Conservation (phyloP, 805 yeast genomes). For the Blastobotrys parvus region DNA sequence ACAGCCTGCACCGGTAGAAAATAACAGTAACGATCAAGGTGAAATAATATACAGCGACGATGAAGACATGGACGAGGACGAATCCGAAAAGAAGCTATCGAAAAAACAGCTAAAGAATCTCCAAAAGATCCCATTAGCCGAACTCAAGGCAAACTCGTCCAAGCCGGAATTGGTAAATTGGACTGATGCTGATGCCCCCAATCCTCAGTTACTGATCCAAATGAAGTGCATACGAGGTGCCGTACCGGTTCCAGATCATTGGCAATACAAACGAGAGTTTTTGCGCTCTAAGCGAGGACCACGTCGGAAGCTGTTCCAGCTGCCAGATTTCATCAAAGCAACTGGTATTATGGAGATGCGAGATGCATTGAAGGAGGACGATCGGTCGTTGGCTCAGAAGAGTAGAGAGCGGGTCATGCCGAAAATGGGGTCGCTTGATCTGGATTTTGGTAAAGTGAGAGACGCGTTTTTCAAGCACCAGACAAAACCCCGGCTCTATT, state of each 20-base stretch:
- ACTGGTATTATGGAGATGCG: conserved; percentile 90
- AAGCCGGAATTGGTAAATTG: conserved; percentile 76
- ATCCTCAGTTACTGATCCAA: conserved; percentile 57
- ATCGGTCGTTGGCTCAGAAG: conserved; percentile 53
- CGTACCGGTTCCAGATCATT: conserved; percentile 75
- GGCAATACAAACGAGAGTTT: conserved; percentile 75
- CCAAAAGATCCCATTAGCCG: conserved; percentile 56
- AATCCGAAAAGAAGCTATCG: conserved; percentile 21
- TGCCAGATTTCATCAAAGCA: conserved; percentile 68
- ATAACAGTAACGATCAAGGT: conserved; percentile 12
- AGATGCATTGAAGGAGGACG: conserved; percentile 43
- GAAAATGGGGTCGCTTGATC: conserved; percentile 73
- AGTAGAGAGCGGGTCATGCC: conserved; percentile 85
- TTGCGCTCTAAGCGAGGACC: conserved; percentile 56
- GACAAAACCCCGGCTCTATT: conserved; percentile 59
- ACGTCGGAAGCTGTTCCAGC: conserved; percentile 61
- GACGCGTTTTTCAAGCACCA: conserved; percentile 84
- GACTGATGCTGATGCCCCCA: conserved; percentile 78
- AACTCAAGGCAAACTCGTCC: conserved; percentile 50
- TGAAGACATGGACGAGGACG: conserved; percentile 26
- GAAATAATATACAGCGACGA: conserved; percentile 30
- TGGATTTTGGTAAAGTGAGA: conserved; percentile 73
- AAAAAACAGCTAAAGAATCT: conserved; percentile 44
- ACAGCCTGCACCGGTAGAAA: conserved; percentile 10
- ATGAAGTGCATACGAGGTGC: conserved; percentile 58